These are phyloP conservation scores for Ogataea henricii DNA, from an alignment of 805 yeast species.

Conservation along the genomic window DNA sequence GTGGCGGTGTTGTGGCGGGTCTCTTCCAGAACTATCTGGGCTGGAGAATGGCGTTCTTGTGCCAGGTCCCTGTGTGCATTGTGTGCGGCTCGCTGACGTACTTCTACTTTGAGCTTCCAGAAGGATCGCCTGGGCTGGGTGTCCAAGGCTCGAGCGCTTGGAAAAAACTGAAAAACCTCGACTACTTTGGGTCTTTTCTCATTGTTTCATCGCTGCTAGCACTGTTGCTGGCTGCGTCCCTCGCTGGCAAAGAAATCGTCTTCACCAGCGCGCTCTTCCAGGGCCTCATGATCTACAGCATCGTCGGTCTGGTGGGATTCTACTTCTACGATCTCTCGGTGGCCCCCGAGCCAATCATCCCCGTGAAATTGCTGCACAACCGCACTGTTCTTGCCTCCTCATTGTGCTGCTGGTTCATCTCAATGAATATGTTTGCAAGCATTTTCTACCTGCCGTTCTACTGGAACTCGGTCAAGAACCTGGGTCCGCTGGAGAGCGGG, in stretches of 20 bases:
- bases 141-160: slow-evolving; percentile 44
- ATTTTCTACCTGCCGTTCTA: slow-evolving; percentile 73
- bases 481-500: slow-evolving; percentile 38
- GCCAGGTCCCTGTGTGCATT: slow-evolving; percentile 54
- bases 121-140: slow-evolving; percentile 54
- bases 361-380: slow-evolving; percentile 54
- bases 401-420: slow-evolving; percentile 65
- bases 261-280: slow-evolving; percentile 44
- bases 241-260: slow-evolving; percentile 58
- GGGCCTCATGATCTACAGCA: slow-evolving; percentile 36
- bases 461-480: slow-evolving; percentile 35
- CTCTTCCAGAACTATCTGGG: slow-evolving; percentile 50
- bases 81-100: slow-evolving; percentile 42
- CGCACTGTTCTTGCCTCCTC: slow-evolving; percentile 66
- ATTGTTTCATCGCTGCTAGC: slow-evolving; percentile 58
- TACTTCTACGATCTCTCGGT: slow-evolving; percentile 49
- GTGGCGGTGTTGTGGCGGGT: slow-evolving; percentile 71
- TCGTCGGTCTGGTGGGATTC: slow-evolving; percentile 42
- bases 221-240: slow-evolving; percentile 62
- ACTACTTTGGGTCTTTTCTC: slow-evolving; percentile 60
- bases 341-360: slow-evolving; percentile 68
- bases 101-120: slow-evolving; percentile 39
- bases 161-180: slow-evolving; percentile 58
- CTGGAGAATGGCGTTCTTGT: slow-evolving; percentile 64
- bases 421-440: slow-evolving; percentile 65